A percentile compares a stretch with the other conserved stretches of the same genome.
These are phyloP conservation scores for Boletales sp. DNA, from an alignment of 768 basidiomycete genomes.

Conservation along the genomic window DNA sequence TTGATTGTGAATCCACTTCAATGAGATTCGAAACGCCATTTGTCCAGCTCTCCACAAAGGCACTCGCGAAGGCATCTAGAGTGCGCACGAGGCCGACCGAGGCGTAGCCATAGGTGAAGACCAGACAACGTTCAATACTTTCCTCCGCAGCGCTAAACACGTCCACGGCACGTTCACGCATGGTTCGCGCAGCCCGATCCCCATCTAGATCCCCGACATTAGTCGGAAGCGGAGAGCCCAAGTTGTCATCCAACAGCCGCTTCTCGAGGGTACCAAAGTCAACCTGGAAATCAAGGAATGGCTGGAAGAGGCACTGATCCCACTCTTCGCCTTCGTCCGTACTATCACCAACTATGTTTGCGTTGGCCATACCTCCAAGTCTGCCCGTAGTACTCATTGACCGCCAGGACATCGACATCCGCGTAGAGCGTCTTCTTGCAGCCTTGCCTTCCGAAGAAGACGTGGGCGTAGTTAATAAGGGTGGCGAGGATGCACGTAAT, in stretches of 20 bases:
- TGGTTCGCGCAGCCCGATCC: constrained; percentile 51
- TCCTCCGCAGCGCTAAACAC: constrained; percentile 79
- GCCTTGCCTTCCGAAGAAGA: constrained; percentile 30
- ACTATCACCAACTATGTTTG: constrained; percentile 1
- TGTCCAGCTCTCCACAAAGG: constrained; percentile 67
- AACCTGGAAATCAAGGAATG: constrained; percentile 87
- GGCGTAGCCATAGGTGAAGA: constrained; percentile 90
- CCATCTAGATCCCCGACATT: constrained; percentile 24
- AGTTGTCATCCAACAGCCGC: constrained; percentile 56
- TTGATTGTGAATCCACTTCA: constrained; percentile 26
- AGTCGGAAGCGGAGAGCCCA: constrained; percentile 44
- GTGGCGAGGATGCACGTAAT: constrained; percentile 39
- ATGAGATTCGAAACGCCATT: constrained; percentile 44
- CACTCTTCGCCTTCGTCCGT: constrained; percentile 50
- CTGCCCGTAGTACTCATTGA: constrained; percentile 30
- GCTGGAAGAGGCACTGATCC: constrained; percentile 91
- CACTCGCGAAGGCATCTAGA: constrained; percentile 65
- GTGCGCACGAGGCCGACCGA: constrained; percentile 68
- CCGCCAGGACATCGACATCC: constrained; percentile 66
- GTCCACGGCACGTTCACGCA: constrained; percentile 73
- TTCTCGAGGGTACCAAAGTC: constrained; percentile 81
- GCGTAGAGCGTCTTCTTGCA: constrained; percentile 51
- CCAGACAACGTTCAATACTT: constrained; percentile 66
- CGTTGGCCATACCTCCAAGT: constrained; percentile 10
- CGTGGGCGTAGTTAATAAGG: constrained; percentile 16